Evolutionary conservation across 2,329 filamentous ascomycete species (phyloP).

Genomic region (Sclerotinia minor): DNA sequence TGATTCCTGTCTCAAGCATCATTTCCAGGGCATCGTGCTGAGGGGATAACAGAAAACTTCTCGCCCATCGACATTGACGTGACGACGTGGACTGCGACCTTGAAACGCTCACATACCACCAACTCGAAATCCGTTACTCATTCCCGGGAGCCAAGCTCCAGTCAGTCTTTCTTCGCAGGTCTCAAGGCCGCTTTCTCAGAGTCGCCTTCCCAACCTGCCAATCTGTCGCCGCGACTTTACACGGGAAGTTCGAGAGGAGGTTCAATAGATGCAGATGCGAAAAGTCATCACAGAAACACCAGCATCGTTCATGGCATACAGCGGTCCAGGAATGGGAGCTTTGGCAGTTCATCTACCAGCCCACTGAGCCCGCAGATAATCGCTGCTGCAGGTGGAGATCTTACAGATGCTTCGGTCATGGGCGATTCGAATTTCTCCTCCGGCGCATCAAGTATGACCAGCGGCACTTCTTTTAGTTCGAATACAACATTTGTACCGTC

Average conservation of each 20-base stretch:
- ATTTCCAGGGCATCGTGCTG: conserved; percentile 35
- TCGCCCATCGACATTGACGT: conserved; percentile 38
- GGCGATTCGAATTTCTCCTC: conserved; percentile 37
- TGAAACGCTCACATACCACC: conserved; percentile 38
- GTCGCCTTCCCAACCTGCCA: conserved; percentile 32
- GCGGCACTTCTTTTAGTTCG: conserved; percentile 39
- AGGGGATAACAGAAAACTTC: conserved; percentile 34
- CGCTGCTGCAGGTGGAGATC: conserved; percentile 57
- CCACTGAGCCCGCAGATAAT: conserved; percentile 88
- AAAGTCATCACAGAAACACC: conserved; percentile 82
- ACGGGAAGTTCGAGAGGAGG: conserved; percentile 40
- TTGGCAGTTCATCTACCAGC: conserved; percentile 75
- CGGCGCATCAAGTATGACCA: conserved; percentile 36
- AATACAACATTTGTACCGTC: conserved; percentile 41
- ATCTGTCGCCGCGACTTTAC: conserved; percentile 38
- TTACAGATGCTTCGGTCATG: conserved; percentile 40
- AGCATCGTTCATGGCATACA: conserved; percentile 97
- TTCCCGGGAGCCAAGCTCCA: conserved; percentile 34
- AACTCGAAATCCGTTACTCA: conserved; percentile 32
- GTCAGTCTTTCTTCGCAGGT: conserved; percentile 30
- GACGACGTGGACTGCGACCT: conserved; percentile 35
- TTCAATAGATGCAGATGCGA: conserved; percentile 52
- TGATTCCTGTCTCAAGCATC: conserved; percentile 35
- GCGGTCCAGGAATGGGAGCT: conserved; percentile 86
- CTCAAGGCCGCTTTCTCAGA: conserved; percentile 32